These are phyloP conservation scores for Sarocladium kiliense DNA, from an alignment of 2,329 filamentous ascomycete genomes.

Conservation along the genomic window DNA sequence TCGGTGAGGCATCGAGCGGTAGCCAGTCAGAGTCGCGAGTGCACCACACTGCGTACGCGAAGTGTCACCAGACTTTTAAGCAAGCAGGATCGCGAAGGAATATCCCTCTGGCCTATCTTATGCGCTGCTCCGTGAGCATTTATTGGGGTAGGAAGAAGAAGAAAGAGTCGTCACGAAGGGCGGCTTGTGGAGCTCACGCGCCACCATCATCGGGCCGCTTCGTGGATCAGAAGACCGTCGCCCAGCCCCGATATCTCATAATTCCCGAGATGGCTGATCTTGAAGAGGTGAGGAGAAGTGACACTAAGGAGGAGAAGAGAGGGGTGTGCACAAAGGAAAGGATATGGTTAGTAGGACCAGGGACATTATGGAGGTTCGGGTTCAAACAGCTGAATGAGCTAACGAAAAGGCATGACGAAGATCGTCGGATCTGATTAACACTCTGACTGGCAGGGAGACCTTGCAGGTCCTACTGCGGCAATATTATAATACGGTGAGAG, in stretches of 20 bases:
- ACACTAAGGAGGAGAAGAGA: neutral
- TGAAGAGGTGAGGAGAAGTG: neutral
- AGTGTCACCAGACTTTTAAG: neutral
- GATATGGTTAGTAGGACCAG: neutral
- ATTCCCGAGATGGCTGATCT: conserved; percentile 1
- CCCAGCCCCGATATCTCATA: neutral
- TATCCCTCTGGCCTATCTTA: too few relatives aligned
- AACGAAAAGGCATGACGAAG: neutral
- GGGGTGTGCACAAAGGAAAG: neutral
- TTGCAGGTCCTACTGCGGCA: neutral
- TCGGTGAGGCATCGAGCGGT: neutral
- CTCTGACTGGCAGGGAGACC: neutral
- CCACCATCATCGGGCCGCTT: conserved; percentile 3
- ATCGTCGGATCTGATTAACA: neutral
- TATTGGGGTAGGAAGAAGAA: neutral
- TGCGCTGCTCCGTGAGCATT: too few relatives aligned
- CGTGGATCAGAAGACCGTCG: conserved; percentile 5
- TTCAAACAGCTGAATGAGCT: neutral
- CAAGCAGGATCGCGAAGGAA: neutral
- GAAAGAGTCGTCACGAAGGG: neutral
- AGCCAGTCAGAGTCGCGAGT: conserved; percentile 4
- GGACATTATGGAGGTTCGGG: neutral
- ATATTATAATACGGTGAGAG: neutral
- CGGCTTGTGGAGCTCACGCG: conserved; percentile 7
- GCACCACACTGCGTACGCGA: neutral